A percentile compares a stretch with the other conserved stretches of the same genome.
Evolutionary conservation across 371 early-diverging fungal species (phyloP).

Genomic region (Parasitella parasitica): DNA sequence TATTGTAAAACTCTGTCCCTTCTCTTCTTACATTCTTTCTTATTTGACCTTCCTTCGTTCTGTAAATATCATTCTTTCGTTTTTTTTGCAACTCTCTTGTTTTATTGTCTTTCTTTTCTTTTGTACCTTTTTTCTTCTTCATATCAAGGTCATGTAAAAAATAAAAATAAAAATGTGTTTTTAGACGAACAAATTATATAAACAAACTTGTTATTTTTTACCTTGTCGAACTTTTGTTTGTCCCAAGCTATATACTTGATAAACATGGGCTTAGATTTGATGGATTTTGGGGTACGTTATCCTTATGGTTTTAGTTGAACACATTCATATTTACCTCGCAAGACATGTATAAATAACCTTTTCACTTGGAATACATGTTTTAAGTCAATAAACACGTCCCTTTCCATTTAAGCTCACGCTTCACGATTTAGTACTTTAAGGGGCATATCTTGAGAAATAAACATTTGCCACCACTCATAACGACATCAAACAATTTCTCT

Average conservation of each 20-base stretch:
- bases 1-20: slow-evolving; percentile 2
- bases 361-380: no score
- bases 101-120: not conserved
- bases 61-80: not conserved
- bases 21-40: not conserved
- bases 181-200: not conserved
- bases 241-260: no score
- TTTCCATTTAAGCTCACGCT: not conserved
- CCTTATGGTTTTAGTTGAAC: no score
- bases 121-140: not conserved
- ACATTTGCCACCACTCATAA: not conserved
- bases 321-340: no score
- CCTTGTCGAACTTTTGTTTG: no score
- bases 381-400: no score
- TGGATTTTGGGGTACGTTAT: no score
- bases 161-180: not conserved
- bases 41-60: not conserved
- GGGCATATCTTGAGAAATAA: not conserved
- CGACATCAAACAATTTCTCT: not conserved
- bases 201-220: no score
- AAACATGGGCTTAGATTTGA: no score
- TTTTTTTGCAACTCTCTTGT: not conserved
- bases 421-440: not conserved
- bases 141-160: not conserved
- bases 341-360: no score